These are phyloP conservation scores for Colletotrichum sansevieriae DNA, from an alignment of 2,329 filamentous ascomycete species.

Conservation along the genomic window DNA sequence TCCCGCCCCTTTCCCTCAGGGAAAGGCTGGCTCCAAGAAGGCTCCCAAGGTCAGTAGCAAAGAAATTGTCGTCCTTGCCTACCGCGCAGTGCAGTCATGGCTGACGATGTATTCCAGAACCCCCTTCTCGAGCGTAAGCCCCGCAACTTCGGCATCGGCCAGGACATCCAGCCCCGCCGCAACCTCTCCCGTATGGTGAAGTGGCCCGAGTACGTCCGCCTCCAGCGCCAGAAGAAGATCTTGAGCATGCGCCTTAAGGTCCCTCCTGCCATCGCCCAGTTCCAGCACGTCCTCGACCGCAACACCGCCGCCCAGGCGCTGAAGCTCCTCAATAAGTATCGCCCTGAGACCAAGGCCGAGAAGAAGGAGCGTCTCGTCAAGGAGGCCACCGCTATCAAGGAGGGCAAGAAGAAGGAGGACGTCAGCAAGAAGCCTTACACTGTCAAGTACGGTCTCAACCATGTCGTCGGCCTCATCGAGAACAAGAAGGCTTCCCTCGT, in stretches of 20 bases:
- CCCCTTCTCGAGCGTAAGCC: slow-evolving; percentile 98
- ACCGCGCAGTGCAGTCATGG: slow-evolving; percentile 30
- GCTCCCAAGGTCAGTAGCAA: slow-evolving; percentile 86
- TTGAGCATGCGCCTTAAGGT: slow-evolving; percentile 99
- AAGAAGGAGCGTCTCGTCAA: slow-evolving; percentile 99
- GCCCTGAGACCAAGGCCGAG: slow-evolving; percentile 97
- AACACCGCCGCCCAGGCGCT: slow-evolving; percentile 97
- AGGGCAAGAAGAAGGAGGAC: slow-evolving; percentile 99
- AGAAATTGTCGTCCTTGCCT: not conserved
- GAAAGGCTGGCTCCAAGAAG: slow-evolving; percentile 95
- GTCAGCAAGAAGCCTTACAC: slow-evolving; percentile 99
- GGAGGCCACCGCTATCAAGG: slow-evolving; percentile 97
- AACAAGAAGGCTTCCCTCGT: slow-evolving; percentile 99
- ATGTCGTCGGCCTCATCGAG: slow-evolving; percentile 96
- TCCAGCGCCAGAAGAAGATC: slow-evolving; percentile 95
- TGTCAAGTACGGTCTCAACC: slow-evolving; percentile 99
- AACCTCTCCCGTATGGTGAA: slow-evolving; percentile 99
- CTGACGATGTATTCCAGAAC: slow-evolving; percentile 73
- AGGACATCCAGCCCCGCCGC: slow-evolving; percentile 96
- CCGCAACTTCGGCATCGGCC: slow-evolving; percentile 98
- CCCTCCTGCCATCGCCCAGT: slow-evolving; percentile 95
- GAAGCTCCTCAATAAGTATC: slow-evolving; percentile 99
- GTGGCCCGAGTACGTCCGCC: slow-evolving; percentile 99
- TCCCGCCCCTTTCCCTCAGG: slow-evolving; percentile 94
- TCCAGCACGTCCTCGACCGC: slow-evolving; percentile 96